These are phyloP conservation scores for Xylaria sp. DNA, from an alignment of 2,329 filamentous ascomycete genomes.

Conservation along the genomic window DNA sequence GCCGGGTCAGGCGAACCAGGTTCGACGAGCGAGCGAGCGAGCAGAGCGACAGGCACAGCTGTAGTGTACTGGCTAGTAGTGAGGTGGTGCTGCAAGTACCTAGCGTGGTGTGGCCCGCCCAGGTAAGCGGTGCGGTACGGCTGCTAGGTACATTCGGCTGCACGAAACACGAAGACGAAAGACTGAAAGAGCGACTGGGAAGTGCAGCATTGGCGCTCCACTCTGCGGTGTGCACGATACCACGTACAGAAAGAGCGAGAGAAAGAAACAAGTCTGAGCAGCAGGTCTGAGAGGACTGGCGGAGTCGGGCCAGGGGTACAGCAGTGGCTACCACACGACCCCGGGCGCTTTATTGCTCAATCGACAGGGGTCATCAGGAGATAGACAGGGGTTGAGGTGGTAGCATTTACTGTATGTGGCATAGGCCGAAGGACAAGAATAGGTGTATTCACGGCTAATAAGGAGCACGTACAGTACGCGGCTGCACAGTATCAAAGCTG, in stretches of 20 bases:
- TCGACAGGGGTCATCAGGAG: constrained; percentile 36
- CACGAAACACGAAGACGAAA: constrained; percentile 34
- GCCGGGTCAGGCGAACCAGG: constrained; percentile 15
- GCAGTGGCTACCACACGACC: constrained; percentile 5
- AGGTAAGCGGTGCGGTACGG: constrained; percentile 28
- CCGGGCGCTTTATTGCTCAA: constrained; percentile 33
- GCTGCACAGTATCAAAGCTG: background rate
- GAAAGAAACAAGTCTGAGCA: constrained; percentile 17
- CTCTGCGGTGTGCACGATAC: constrained; percentile 33
- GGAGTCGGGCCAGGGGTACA: constrained; percentile 28
- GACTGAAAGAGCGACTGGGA: constrained; percentile 10
- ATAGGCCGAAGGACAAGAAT: constrained; percentile 24
- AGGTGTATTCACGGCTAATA: constrained; percentile 17
- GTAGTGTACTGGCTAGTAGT: background rate
- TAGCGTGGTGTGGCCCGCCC: background rate
- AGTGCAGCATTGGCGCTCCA: constrained; percentile 23
- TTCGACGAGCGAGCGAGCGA: background rate
- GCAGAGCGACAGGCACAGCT: constrained; percentile 10
- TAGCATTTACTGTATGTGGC: constrained; percentile 6
- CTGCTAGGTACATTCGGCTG: constrained; percentile 7
- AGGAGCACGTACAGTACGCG: constrained; percentile 15
- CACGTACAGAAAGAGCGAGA: constrained; percentile 27
- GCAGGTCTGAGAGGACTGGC: constrained; percentile 9
- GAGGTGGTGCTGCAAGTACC: constrained; percentile 4
- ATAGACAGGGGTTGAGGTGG: constrained; percentile 24